Percentiles rank a stretch among this genome's conserved stretches.
Evolutionary conservation across 305 asterid species (phyloP).

Genomic region (Fraxinus nigra): DNA sequence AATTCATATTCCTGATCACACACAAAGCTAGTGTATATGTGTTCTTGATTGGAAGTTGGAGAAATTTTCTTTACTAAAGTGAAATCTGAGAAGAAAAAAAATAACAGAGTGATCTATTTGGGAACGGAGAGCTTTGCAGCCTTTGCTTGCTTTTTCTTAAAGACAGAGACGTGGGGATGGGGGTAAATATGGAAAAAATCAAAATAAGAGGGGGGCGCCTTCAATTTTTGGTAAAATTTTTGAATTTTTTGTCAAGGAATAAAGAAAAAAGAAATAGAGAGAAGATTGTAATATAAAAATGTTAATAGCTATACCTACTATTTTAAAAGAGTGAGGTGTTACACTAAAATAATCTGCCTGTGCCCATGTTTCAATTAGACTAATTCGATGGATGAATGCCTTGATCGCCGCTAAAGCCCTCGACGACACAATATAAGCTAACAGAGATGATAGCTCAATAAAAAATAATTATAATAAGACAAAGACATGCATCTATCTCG

Average conservation of each 20-base stretch:
- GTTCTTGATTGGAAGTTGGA: conserved; percentile 14
- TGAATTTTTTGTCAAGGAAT: neutral
- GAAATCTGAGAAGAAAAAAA: neutral
- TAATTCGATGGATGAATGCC: neutral
- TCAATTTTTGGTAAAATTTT: neutral
- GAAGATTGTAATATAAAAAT: neutral
- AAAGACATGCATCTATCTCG: neutral
- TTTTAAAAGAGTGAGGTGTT: too few relatives aligned
- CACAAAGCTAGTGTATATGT: neutral
- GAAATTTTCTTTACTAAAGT: neutral
- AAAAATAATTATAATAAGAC: too few relatives aligned
- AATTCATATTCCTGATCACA: conserved; percentile 36
- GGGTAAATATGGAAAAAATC: neutral
- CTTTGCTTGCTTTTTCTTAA: neutral
- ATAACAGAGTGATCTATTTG: neutral
- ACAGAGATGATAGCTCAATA: neutral
- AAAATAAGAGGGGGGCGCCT: neutral
- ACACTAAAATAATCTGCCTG: too few relatives aligned
- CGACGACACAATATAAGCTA: neutral
- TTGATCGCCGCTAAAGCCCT: neutral
- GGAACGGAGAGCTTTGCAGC: neutral
- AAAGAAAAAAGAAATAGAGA: neutral
- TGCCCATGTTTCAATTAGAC: neutral
- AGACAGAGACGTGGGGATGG: neutral
- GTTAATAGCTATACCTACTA: too few relatives aligned